phyloP scores from a whole-genome alignment of 257 asterid species.

The Solanum tarapatanum region DNA sequence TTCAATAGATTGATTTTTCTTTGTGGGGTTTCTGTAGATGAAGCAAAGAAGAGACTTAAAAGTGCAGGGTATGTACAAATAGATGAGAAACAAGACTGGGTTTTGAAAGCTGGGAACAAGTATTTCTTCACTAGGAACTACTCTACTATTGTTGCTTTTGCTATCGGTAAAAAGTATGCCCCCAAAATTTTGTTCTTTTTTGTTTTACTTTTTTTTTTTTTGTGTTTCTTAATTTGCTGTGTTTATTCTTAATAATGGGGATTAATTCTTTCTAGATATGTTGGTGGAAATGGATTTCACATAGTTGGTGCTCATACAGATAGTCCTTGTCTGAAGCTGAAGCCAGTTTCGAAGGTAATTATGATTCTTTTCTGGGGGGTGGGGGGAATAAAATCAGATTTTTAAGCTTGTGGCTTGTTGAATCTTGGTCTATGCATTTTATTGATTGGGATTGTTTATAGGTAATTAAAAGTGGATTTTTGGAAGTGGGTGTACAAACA shows the following conservation, averaged over 20 bases:
- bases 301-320: constrained; percentile 96
- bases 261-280: constrained; percentile 35
- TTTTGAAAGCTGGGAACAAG: constrained; percentile 72
- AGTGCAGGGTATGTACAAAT: constrained; percentile 66
- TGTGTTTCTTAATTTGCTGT: not conserved
- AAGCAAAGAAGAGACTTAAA: constrained; percentile 57
- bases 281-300: constrained; percentile 73
- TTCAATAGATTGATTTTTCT: not conserved
- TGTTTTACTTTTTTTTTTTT: not conserved
- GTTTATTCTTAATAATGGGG: not conserved
- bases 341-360: constrained; percentile 75
- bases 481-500: constrained; percentile 91
- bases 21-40: constrained; percentile 32
- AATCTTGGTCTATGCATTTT: not conserved
- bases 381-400: not conserved
- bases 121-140: constrained; percentile 87
- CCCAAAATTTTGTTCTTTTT: not conserved
- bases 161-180: constrained; percentile 77
- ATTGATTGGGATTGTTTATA: constrained; percentile 10
- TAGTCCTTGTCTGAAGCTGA: constrained; percentile 80
- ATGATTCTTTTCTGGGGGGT: not conserved
- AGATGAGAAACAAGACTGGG: constrained; percentile 81
- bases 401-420: not conserved
- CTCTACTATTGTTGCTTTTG: constrained; percentile 91
- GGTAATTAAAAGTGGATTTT: constrained; percentile 82